Conservation (phyloP, 345 rosid genomes). For the Populus euphratica region DNA sequence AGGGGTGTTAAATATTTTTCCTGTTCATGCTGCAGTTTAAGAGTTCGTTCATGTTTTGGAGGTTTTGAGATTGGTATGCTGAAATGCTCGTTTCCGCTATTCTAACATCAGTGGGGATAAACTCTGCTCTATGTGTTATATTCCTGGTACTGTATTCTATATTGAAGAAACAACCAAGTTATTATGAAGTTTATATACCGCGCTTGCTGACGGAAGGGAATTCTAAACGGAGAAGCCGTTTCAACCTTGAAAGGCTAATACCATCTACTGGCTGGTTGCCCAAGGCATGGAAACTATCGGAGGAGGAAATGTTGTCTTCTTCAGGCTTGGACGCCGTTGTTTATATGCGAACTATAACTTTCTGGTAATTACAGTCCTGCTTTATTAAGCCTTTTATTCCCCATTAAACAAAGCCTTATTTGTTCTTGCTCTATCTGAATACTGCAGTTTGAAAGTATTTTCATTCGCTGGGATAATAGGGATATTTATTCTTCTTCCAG, state of each 20-base stretch:
- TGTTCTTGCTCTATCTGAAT: slow-evolving; percentile 4
- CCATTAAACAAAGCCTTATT: not conserved
- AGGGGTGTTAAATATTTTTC: not conserved
- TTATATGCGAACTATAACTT: slow-evolving; percentile 71
- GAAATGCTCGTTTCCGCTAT: slow-evolving; percentile 92
- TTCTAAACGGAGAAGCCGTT: slow-evolving; percentile 46
- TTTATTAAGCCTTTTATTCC: not conserved
- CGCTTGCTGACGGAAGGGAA: slow-evolving; percentile 67
- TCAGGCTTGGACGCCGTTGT: slow-evolving; percentile 88
- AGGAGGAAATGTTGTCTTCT: slow-evolving; percentile 53
- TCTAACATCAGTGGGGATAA: slow-evolving; percentile 80
- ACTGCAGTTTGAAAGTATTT: slow-evolving; percentile 84
- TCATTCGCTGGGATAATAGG: slow-evolving; percentile 83
- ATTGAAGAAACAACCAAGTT: slow-evolving; percentile 68
- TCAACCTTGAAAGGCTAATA: slow-evolving; percentile 66
- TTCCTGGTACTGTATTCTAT: slow-evolving; percentile 70
- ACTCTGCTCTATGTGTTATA: slow-evolving; percentile 66
- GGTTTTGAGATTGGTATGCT: slow-evolving; percentile 14
- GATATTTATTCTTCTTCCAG: slow-evolving; percentile 81
- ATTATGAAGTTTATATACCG: slow-evolving; percentile 70
- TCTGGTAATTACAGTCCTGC: slow-evolving; percentile 44
- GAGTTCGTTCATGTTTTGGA: slow-evolving; percentile 8
- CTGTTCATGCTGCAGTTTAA: slow-evolving; percentile 21
- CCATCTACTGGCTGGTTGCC: slow-evolving; percentile 87
- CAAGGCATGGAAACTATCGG: slow-evolving; percentile 68